These are phyloP conservation scores for Globisporangium canariense DNA, from an alignment of 352 stramenopile species.

Conservation along the genomic window DNA sequence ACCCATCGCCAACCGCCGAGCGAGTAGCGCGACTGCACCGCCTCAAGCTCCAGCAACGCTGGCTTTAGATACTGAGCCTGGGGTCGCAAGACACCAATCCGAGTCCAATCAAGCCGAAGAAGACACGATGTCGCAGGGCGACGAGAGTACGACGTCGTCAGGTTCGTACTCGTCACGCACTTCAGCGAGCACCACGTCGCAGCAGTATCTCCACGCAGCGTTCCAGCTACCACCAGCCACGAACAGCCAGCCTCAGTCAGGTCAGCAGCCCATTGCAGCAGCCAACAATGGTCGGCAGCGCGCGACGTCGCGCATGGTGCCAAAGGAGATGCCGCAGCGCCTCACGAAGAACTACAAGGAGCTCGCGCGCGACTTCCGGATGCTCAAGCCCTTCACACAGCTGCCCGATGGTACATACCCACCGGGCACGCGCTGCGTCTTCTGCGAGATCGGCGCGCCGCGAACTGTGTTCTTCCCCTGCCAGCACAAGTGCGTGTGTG, in stretches of 20 bases:
- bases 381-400: slow-evolving; percentile 49
- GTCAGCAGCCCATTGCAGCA: background rate
- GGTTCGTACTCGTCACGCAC: background rate
- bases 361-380: slow-evolving; percentile 44
- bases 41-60: background rate
- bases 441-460: slow-evolving; percentile 32
- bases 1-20: background rate
- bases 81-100: background rate
- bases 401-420: slow-evolving; percentile 41
- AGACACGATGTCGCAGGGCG: background rate
- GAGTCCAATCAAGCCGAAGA: background rate
- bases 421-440: slow-evolving; percentile 34
- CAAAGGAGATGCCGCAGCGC: slow-evolving; percentile 13
- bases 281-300: slow-evolving; percentile 14
- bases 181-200: background rate
- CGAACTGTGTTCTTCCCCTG: slow-evolving; percentile 59
- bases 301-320: slow-evolving; percentile 13
- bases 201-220: slow-evolving; percentile 4
- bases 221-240: background rate
- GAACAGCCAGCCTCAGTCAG: background rate
- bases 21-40: background rate
- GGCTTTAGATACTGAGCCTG: background rate
- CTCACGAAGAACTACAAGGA: slow-evolving; percentile 61
- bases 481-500: slow-evolving; percentile 65
- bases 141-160: background rate